Percentiles rank a stretch among this genome's conserved stretches.
Evolutionary conservation across 1,284 basidiomycete genomes (phyloP).

Genomic region (Sporisorium reilianum): DNA sequence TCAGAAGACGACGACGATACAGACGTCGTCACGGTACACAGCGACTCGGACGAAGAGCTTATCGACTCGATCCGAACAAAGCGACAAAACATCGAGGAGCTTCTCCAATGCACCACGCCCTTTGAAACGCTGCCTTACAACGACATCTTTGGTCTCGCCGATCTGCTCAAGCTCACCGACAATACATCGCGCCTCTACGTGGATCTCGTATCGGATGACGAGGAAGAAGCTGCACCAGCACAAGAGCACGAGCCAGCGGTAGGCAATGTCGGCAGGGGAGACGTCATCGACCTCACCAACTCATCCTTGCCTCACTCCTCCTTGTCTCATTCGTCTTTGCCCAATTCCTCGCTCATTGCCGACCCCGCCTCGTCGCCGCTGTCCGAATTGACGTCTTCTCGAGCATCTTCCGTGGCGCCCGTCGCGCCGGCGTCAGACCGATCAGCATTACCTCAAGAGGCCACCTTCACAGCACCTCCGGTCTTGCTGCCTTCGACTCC

Average conservation of each 20-base stretch:
- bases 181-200: slow-evolving; percentile 31
- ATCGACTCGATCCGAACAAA: slow-evolving; percentile 32
- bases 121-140: slow-evolving; percentile 49
- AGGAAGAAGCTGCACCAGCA: slow-evolving; percentile 4
- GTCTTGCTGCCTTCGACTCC: not conserved
- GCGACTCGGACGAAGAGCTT: slow-evolving; percentile 46
- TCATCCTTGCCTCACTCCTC: slow-evolving; percentile 8
- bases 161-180: slow-evolving; percentile 30
- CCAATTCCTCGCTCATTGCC: slow-evolving; percentile 15
- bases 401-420: slow-evolving; percentile 3
- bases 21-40: slow-evolving; percentile 34
- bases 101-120: slow-evolving; percentile 32
- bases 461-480: not conserved
- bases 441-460: not conserved
- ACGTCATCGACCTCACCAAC: not conserved
- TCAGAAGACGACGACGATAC: slow-evolving; percentile 35
- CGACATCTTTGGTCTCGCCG: slow-evolving; percentile 44
- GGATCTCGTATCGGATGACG: slow-evolving; percentile 44
- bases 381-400: not conserved
- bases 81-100: slow-evolving; percentile 45
- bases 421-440: not conserved
- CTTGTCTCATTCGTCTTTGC: slow-evolving; percentile 3
- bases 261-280: not conserved
- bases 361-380: slow-evolving; percentile 13
- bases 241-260: not conserved